Conservation (phyloP, 139 green algal species). For the Tetratostichococcus sp. region DNA sequence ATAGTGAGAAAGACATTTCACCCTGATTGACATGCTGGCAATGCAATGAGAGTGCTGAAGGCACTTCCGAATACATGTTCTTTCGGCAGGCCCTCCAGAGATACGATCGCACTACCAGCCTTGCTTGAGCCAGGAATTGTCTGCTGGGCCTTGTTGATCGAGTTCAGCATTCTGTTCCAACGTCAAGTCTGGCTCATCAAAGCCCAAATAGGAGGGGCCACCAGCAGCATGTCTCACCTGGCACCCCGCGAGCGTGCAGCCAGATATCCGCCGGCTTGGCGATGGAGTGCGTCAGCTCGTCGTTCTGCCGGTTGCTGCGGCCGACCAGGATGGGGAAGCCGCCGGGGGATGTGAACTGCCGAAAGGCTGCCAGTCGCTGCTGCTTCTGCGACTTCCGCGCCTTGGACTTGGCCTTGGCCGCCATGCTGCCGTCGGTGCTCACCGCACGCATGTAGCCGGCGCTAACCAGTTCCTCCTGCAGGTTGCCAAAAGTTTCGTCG, state of each 20-base stretch:
- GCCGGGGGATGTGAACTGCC: conserved; percentile 53
- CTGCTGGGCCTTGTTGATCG: no score
- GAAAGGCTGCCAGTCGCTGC: conserved; percentile 21
- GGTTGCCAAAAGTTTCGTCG: no score
- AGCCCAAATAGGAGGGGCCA: no score
- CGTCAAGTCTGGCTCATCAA: background rate
- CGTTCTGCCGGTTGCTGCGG: conserved; percentile 85
- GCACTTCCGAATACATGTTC: no score
- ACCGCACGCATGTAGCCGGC: conserved; percentile 66
- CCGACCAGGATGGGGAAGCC: conserved; percentile 72
- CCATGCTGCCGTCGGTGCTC: conserved; percentile 49
- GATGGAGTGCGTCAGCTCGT: conserved; percentile 67
- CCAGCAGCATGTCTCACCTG: conserved; percentile 16
- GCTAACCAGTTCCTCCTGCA: conserved; percentile 54
- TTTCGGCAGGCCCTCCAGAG: no score
- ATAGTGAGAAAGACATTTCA: background rate
- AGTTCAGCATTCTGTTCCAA: no score
- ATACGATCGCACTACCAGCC: no score
- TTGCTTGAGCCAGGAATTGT: background rate
- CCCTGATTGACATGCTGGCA: no score
- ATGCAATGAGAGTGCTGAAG: no score
- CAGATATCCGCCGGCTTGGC: conserved; percentile 70
- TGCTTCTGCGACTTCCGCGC: conserved; percentile 43
- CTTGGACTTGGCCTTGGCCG: conserved; percentile 57
- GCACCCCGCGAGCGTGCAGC: conserved; percentile 79